phyloP scores from a whole-genome alignment of 2,329 filamentous ascomycete genomes.

The Aureobasidium musti region DNA sequence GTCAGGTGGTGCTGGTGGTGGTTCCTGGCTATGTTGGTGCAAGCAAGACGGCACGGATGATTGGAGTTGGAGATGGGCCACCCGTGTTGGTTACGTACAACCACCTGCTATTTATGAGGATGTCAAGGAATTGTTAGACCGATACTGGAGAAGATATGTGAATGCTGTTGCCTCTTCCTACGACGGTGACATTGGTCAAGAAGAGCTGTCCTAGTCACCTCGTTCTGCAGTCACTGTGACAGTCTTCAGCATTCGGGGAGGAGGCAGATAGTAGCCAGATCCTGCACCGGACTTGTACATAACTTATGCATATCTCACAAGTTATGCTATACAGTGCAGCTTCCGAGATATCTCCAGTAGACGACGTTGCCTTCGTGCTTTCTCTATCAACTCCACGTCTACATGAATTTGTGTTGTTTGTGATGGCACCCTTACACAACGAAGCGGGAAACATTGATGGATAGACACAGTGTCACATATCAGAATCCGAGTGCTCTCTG shows the following conservation, averaged over 20 bases:
- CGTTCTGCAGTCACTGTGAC: too few relatives aligned
- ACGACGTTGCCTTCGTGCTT: background rate
- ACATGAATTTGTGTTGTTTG: too few relatives aligned
- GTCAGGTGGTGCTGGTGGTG: background rate
- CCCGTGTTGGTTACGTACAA: background rate
- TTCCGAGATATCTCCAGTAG: background rate
- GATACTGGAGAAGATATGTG: background rate
- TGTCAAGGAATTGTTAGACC: background rate
- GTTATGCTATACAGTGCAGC: background rate
- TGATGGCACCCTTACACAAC: too few relatives aligned
- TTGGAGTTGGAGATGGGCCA: background rate
- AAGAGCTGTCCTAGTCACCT: background rate
- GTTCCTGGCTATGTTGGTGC: constrained; percentile 5
- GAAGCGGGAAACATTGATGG: too few relatives aligned
- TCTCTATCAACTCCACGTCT: too few relatives aligned
- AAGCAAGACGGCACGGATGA: background rate
- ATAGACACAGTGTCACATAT: too few relatives aligned
- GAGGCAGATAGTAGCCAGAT: too few relatives aligned
- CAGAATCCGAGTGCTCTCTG: too few relatives aligned
- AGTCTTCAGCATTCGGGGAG: too few relatives aligned
- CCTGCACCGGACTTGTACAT: background rate
- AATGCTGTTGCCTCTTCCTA: background rate
- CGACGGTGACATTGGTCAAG: background rate
- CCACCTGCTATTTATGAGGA: background rate
- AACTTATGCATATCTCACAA: background rate